These are phyloP conservation scores for Cytospora leucostoma DNA, from an alignment of 2,329 filamentous ascomycete species.

Conservation along the genomic window DNA sequence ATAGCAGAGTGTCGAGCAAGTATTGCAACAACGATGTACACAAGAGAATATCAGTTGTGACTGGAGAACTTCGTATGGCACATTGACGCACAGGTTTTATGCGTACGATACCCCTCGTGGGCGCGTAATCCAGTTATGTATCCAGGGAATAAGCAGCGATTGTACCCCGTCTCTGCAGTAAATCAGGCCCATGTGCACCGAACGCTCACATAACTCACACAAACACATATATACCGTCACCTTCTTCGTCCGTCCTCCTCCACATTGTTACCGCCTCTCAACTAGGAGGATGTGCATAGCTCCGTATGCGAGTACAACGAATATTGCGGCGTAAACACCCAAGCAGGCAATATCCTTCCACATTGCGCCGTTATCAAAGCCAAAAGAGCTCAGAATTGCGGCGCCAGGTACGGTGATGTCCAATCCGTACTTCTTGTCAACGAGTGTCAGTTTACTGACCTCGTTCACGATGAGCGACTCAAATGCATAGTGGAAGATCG, in stretches of 20 bases:
- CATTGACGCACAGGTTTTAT: slow-evolving; percentile 30
- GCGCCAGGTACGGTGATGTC: slow-evolving; percentile 96
- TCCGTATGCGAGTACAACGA: slow-evolving; percentile 83
- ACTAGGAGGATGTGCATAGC: slow-evolving; percentile 94
- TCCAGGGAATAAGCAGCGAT: slow-evolving; percentile 19
- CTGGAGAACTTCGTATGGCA: slow-evolving; percentile 30
- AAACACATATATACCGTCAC: slow-evolving; percentile 8
- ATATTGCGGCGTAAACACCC: slow-evolving; percentile 77
- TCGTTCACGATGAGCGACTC: slow-evolving; percentile 97
- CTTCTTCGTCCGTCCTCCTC: neutral
- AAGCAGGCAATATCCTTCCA: slow-evolving; percentile 84
- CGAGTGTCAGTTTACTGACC: slow-evolving; percentile 82
- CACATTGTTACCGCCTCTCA: slow-evolving; percentile 68
- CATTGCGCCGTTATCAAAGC: slow-evolving; percentile 83
- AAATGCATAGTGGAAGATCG: slow-evolving; percentile 98
- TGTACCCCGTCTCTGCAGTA: slow-evolving; percentile 3
- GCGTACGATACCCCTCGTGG: slow-evolving; percentile 19
- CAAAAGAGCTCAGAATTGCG: slow-evolving; percentile 90
- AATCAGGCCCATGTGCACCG: slow-evolving; percentile 7
- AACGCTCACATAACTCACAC: slow-evolving; percentile 8
- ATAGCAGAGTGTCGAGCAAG: slow-evolving; percentile 3
- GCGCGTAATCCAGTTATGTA: slow-evolving; percentile 1
- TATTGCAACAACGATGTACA: slow-evolving; percentile 10
- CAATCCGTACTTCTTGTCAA: slow-evolving; percentile 93
- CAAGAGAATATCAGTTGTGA: slow-evolving; percentile 17